phyloP scores from a whole-genome alignment of 2,329 filamentous ascomycete genomes.

The Elsinoe ampelina region DNA sequence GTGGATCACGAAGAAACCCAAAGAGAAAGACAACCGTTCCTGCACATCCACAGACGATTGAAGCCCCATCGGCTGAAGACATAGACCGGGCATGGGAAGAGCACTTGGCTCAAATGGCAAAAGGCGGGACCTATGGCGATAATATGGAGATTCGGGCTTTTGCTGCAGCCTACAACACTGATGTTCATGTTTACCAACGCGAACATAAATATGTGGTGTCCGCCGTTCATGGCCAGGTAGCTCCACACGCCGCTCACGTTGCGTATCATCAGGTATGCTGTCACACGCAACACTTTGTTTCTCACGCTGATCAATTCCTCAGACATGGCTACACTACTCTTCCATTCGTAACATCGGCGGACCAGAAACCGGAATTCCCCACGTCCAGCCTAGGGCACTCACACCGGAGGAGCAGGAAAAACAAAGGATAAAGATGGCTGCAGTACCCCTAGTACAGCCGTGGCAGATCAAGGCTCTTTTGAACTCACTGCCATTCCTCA shows the following conservation, averaged over 20 bases:
- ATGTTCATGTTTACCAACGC: conserved; percentile 54
- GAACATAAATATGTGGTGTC: conserved; percentile 43
- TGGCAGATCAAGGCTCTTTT: conserved; percentile 49
- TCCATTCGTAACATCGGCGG: conserved; percentile 54
- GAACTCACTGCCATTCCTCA: conserved; percentile 42
- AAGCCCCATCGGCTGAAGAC: conserved; percentile 44
- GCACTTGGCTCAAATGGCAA: conserved; percentile 51
- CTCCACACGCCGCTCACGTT: conserved; percentile 42
- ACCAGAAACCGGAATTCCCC: conserved; percentile 48
- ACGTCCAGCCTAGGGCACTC: conserved; percentile 33
- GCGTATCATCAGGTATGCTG: conserved; percentile 41
- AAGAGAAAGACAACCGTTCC: conserved; percentile 47
- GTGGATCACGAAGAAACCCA: conserved; percentile 48
- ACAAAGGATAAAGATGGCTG: conserved; percentile 29
- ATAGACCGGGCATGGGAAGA: conserved; percentile 44
- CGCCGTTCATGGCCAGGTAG: conserved; percentile 28
- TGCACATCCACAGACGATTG: conserved; percentile 37
- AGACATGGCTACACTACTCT: conserved; percentile 59
- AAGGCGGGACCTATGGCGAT: conserved; percentile 54
- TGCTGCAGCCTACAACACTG: conserved; percentile 49
- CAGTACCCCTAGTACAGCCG: conserved; percentile 36
- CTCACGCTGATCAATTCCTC: background rate
- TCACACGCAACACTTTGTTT: too few species aligned
- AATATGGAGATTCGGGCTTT: conserved; percentile 61
- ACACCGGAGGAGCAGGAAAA: conserved; percentile 33